Base-by-base conservation (phyloP, 2,329 filamentous ascomycete species). In the Amylocarpus encephaloides region DNA sequence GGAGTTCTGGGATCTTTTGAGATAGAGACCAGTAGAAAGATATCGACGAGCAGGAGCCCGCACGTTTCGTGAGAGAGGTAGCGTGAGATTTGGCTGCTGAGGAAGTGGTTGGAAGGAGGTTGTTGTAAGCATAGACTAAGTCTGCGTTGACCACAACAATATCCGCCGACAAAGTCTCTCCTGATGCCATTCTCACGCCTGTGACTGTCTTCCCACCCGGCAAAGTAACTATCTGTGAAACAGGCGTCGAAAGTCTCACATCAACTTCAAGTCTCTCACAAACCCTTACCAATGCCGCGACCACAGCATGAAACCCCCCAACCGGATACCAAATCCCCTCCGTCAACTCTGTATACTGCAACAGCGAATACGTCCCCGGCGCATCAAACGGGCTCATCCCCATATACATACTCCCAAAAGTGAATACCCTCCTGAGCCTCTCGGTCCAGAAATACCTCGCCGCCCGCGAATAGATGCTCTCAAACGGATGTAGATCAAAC, bases 341-440 rank as follows among this genome's bases (percentile, higher is more conserved):
- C 0, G 82, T 81, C 30, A 88, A 68, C 68, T 89, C 85, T 0
- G 85, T 85, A 64, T 88, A 89, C 66, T 88, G 85, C 46, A 89
- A 70, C 52, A 89, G 66, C 43, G 77, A 83, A 67, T 89, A 89
- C 1, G 85, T 88, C 3, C 81, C 84, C 0, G 85, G 86, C 0
- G 86, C 85, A 62, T 87, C 83, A 62, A 85, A 89, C 0, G 86
- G 86, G 48, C 76, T 82, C 85, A 89, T 89, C 0, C 86, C 86
- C 81, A 89, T 85, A 62, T 90, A 89, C 85, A 89, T 90, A 59
- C 82, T 88, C 18, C 80, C 84, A 66, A 89, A 89, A 0, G 85
- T 88, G 57, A 89, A 89, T 0, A 85, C 84, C 22, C 84, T 70
- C 53, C 85, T 72, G 60, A 89, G 62, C 50, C 84, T 71, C 62